Conservation (phyloP, 148 eudicot species). For the Silene latifolia region DNA sequence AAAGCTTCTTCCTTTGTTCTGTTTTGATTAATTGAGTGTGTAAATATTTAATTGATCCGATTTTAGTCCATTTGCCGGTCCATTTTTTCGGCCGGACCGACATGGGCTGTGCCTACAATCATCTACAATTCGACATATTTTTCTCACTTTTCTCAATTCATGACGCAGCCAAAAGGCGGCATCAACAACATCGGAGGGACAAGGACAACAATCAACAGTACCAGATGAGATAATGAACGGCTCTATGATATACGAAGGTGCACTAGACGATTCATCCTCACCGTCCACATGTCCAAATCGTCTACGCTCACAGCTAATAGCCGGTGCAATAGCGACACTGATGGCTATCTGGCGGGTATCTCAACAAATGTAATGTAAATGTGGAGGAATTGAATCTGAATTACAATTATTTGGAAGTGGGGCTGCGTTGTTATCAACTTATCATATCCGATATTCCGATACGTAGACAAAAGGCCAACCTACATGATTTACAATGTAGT, state of each 20-base stretch:
- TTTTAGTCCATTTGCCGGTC: too few relatives aligned
- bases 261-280: constrained; percentile 29
- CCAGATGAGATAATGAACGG: constrained; percentile 26
- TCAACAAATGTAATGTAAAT: constrained; percentile 12
- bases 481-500: too few relatives aligned
- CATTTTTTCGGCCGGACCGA: too few relatives aligned
- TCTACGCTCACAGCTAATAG: constrained; percentile 23
- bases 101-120: too few relatives aligned
- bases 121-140: too few relatives aligned
- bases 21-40: too few relatives aligned
- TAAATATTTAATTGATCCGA: too few relatives aligned
- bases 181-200: constrained; percentile 22
- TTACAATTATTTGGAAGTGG: neutral
- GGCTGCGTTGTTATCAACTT: neutral
- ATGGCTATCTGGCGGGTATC: constrained; percentile 34
- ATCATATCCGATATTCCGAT: too few relatives aligned
- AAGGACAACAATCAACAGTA: constrained; percentile 21
- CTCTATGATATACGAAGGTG: constrained; percentile 73
- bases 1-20: too few relatives aligned
- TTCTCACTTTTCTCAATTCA: neutral
- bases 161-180: constrained; percentile 54
- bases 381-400: neutral
- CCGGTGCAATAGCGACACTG: constrained; percentile 37
- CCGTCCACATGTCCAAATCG: constrained; percentile 36
- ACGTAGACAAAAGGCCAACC: neutral